phyloP scores from a whole-genome alignment of 345 rosid genomes.

The Brassica napus region Da-Ae NC_063447.1:46522001-46522500 shows the following conservation, averaged over 20 bases:
- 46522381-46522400: slow-evolving; percentile 77
- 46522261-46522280: not conserved
- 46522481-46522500: not conserved
- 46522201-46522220: not conserved
- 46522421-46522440: slow-evolving; percentile 25
- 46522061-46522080: slow-evolving; percentile 19
- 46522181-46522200: slow-evolving; percentile 82
- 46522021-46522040: not conserved
- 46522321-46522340: slow-evolving; percentile 88
- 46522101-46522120: slow-evolving; percentile 48
- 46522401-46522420: slow-evolving; percentile 57
- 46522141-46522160: slow-evolving; percentile 93
- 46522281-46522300: slow-evolving; percentile 37
- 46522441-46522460: not conserved
- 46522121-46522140: slow-evolving; percentile 79
- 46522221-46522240: not conserved
- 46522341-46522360: slow-evolving; percentile 87
- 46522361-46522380: slow-evolving; percentile 96
- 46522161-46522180: slow-evolving; percentile 70
- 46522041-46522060: slow-evolving; percentile 14
- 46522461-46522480: not conserved
- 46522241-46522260: not conserved
- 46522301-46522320: slow-evolving; percentile 84
- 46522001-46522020: not conserved
- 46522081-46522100: not conserved